Base-by-base conservation (phyloP, 176 grass and related monocot genomes). In the Zea luxurians region DNA sequence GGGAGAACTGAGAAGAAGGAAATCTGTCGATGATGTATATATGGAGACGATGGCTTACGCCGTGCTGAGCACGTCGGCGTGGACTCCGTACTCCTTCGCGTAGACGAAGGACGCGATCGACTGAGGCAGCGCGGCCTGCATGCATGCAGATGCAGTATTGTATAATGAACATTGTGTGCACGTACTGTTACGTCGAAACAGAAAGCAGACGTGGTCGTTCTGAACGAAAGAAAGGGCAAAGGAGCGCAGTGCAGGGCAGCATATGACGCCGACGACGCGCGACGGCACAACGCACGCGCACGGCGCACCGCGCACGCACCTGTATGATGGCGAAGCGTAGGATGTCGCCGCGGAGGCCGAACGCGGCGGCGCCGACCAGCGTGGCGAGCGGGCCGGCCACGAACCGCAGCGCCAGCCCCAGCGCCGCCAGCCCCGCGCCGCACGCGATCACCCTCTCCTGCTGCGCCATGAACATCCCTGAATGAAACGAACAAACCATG, bases 1-100 rank as follows among this genome's bases (percentile, higher is more conserved):
- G 6, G 17, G 54, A 16, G 2, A 50, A 1, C 27, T 27, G 5
- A 42, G 41, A 40, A 40, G 38, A 40, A 27, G 27, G 27, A 27
- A 27, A 27, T 27, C 27, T 27, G 27, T 27, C 27, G 27, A 27
- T 27, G 27, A 27, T 27, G 1, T 27, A 27, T 27, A 4, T 0
- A 13, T 1, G 49, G 16, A 3, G 41, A 42, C 2, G 43, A 54
- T 75, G 13, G 49, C 88, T 90, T 85, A 91, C 93, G 88, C 81
- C 0, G 88, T 91, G 89, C 93, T 89, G 3, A 93, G 83, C 16
- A 97, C 84, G 36, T 93, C 86, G 6, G 90, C 81, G n/a, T 97
- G 88, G 58, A 93, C 79, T 7, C 91, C 86, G 10, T 97, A 97
- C 61, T 97, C 93, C 78, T 82, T 93, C 40, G 93, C 93, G 10